These are phyloP conservation scores for Eucalyptus marginata DNA, from an alignment of 345 rosid species.

Conservation along the genomic window DNA sequence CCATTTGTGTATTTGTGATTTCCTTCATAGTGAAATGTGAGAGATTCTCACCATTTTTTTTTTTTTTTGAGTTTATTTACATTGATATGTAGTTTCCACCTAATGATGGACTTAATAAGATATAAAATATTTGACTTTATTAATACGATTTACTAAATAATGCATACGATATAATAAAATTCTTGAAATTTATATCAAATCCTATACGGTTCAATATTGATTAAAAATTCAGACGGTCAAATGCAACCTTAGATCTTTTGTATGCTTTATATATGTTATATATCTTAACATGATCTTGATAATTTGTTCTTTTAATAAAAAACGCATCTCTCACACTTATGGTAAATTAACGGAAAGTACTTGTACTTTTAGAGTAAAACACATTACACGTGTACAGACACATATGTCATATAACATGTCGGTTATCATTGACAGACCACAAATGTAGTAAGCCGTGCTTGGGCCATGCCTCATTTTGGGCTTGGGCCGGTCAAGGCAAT, in stretches of 20 bases:
- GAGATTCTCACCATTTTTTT: neutral
- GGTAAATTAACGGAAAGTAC: neutral
- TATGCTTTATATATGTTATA: neutral
- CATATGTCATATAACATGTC: neutral
- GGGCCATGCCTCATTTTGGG: neutral
- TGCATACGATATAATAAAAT: neutral
- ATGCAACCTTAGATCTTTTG: neutral
- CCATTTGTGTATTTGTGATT: neutral
- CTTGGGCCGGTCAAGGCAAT: neutral
- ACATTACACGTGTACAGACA: neutral
- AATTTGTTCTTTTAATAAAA: neutral
- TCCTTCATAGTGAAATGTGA: neutral
- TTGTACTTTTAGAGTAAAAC: neutral
- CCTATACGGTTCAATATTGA: neutral
- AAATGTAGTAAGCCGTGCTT: neutral
- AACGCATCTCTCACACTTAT: neutral
- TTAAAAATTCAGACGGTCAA: accelerated
- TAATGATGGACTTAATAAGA: neutral
- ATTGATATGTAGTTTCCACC: neutral
- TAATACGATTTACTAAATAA: neutral
- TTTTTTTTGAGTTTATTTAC: neutral
- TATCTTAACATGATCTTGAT: neutral
- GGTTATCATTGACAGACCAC: neutral
- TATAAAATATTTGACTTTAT: neutral
- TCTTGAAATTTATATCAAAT: neutral